phyloP scores from a whole-genome alignment of 2,329 filamentous ascomycete species.

The Metarhizium humberi region DNA sequence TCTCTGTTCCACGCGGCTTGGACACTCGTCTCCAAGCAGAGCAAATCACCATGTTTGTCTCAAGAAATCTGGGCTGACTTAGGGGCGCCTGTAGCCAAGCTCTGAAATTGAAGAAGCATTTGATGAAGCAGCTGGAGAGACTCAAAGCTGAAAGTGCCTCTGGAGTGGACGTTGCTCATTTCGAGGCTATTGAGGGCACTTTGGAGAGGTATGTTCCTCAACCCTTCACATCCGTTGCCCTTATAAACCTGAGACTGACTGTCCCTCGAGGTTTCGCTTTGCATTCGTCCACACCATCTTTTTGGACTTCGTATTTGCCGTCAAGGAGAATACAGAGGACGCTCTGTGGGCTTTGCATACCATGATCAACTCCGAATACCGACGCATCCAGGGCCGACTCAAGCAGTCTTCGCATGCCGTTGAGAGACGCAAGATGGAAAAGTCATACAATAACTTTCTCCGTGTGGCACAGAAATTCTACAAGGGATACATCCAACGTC shows the following conservation, averaged over 20 bases:
- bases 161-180: slow-evolving; percentile 30
- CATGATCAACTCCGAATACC: slow-evolving; percentile 69
- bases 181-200: slow-evolving; percentile 33
- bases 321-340: slow-evolving; percentile 54
- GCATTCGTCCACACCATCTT: slow-evolving; percentile 66
- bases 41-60: not conserved
- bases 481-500: slow-evolving; percentile 69
- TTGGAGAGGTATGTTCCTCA: slow-evolving; percentile 19
- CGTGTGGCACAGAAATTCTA: slow-evolving; percentile 87
- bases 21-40: not conserved
- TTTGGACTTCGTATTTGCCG: slow-evolving; percentile 58
- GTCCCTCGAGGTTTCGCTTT: slow-evolving; percentile 44
- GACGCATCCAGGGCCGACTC: slow-evolving; percentile 54
- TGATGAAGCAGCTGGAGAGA: slow-evolving; percentile 33
- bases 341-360: slow-evolving; percentile 73
- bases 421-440: slow-evolving; percentile 68
- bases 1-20: not conserved
- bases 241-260: not conserved
- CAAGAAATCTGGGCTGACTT: slow-evolving; percentile 6
- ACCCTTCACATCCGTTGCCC: slow-evolving; percentile 19
- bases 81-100: slow-evolving; percentile 24
- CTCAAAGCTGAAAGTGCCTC: slow-evolving; percentile 26
- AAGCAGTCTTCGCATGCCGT: slow-evolving; percentile 43
- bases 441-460: slow-evolving; percentile 74
- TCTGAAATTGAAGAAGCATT: slow-evolving; percentile 31